Conservation (phyloP, 2,329 filamentous ascomycete genomes). For the Aspergillus sp. region DNA sequence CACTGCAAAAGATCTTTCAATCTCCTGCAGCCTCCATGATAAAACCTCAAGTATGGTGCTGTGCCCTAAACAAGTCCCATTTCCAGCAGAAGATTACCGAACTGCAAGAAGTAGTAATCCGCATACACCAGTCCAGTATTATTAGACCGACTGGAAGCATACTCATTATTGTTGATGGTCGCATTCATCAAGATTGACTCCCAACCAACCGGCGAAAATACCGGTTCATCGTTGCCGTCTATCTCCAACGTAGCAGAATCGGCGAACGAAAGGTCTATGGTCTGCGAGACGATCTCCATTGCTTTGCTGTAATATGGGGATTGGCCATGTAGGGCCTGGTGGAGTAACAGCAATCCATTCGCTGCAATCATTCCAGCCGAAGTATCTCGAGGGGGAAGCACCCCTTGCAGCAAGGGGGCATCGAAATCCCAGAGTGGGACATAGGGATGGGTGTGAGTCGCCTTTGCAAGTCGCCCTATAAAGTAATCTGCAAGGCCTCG, state of each 20-base stretch:
- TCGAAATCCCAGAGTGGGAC: slow-evolving; percentile 26
- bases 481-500: slow-evolving; percentile 19
- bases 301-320: not conserved
- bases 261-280: slow-evolving; percentile 16
- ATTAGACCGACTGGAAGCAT: slow-evolving; percentile 27
- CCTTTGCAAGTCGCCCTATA: slow-evolving; percentile 9
- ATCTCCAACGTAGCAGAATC: not conserved
- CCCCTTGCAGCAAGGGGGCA: slow-evolving; percentile 13
- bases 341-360: slow-evolving; percentile 36
- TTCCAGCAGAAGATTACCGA: slow-evolving; percentile 41
- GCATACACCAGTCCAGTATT: slow-evolving; percentile 45
- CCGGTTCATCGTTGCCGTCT: not conserved
- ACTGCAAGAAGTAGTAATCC: slow-evolving; percentile 42
- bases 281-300: not conserved
- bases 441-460: slow-evolving; percentile 4
- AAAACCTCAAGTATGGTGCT: not conserved
- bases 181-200: slow-evolving; percentile 36
- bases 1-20: too few relatives aligned
- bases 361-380: slow-evolving; percentile 44
- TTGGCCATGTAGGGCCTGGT: slow-evolving; percentile 8
- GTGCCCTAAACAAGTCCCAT: slow-evolving; percentile 13
- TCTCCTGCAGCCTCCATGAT: too few relatives aligned
- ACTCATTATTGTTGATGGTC: slow-evolving; percentile 38
- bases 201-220: not conserved
- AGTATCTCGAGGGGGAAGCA: slow-evolving; percentile 33